Evolutionary conservation across 306 rosid species (phyloP), one percentile per base, ranked within the genome.

Genomic region (Lithocarpus polystachyus): DNA sequence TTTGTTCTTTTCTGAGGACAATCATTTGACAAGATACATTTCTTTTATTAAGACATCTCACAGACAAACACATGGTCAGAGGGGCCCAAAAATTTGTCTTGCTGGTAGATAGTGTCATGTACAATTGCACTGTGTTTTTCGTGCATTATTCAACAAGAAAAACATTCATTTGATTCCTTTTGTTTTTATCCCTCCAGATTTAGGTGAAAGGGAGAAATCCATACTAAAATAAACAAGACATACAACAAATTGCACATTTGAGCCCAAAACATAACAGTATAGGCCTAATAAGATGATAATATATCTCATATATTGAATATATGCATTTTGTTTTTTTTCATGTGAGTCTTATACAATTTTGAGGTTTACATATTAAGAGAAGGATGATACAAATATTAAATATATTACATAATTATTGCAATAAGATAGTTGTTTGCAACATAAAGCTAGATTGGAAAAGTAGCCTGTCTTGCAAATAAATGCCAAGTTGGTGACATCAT

Each of bases 261-360:
- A 9, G 65, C 17, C 31, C 65, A 57, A 10, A 3, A 1, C 0
- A 6, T 12, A 56, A 8, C 22, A 35, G 22, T 17, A 23, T 1
- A 0, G 7, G 69, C 4, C 33, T 22, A 64, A 64, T 18, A 18
- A 40, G 2, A 40, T 40, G 11, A 40, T 7, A 40, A 8, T 40
- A 40, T 8, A 40, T 40, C 3, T 40, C 11, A 40, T 40, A 1
- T 2, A 8, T 6, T 8, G 0, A 0, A 8, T 7, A 40, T 40
- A 40, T 40, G 3, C 2, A 7, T 7, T 37, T 7, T 7, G 6
- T 37, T 1, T 37, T 37, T 5, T 29, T 3, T 3, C 1, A 1
- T 0, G 0, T 37, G 11, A 7, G 3, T 7, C 0, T 37, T 37
- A 7, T 37, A 37, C 0, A 6, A 37, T 37, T 37, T 7, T 7